Conservation (phyloP, 331 rosid species). For the Dryas integrifolia region DNA sequence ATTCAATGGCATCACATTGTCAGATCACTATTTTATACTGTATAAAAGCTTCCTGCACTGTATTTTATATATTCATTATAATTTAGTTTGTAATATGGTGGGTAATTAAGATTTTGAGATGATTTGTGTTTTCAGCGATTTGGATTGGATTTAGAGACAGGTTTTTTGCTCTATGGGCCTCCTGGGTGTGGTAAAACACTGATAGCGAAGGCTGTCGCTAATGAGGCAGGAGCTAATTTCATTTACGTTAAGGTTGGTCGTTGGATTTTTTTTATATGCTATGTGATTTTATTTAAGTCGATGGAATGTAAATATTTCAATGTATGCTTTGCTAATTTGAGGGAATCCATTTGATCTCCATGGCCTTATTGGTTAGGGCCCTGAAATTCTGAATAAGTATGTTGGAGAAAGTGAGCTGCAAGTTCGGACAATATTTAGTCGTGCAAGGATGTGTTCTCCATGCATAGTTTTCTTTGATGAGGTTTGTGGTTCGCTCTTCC, state of each 20-base stretch:
- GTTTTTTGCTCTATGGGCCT: slow-evolving; percentile 89
- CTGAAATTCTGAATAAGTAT: slow-evolving; percentile 77
- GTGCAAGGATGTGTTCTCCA: slow-evolving; percentile 88
- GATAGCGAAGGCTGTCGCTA: slow-evolving; percentile 90
- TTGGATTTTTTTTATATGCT: not conserved
- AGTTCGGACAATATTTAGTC: slow-evolving; percentile 64
- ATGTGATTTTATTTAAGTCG: not conserved
- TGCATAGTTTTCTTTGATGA: slow-evolving; percentile 87
- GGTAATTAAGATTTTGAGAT: slow-evolving; percentile 14
- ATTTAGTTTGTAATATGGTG: no score
- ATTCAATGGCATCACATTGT: no score
- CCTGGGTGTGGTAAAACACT: slow-evolving; percentile 95
- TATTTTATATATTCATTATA: no score
- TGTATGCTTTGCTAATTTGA: slow-evolving; percentile 1
- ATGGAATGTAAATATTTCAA: not conserved
- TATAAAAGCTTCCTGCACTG: no score
- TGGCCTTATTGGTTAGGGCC: slow-evolving; percentile 53
- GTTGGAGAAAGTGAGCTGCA: slow-evolving; percentile 88
- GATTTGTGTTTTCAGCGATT: slow-evolving; percentile 47
- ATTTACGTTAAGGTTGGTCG: slow-evolving; percentile 62
- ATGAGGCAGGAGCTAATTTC: slow-evolving; percentile 86
- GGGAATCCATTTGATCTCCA: not conserved
- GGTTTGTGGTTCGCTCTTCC: slow-evolving; percentile 40
- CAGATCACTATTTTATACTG: no score
- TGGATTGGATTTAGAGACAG: slow-evolving; percentile 61